Base-by-base conservation (phyloP, 2,329 filamentous ascomycete genomes). In the Parascedosporium putredinis region DNA sequence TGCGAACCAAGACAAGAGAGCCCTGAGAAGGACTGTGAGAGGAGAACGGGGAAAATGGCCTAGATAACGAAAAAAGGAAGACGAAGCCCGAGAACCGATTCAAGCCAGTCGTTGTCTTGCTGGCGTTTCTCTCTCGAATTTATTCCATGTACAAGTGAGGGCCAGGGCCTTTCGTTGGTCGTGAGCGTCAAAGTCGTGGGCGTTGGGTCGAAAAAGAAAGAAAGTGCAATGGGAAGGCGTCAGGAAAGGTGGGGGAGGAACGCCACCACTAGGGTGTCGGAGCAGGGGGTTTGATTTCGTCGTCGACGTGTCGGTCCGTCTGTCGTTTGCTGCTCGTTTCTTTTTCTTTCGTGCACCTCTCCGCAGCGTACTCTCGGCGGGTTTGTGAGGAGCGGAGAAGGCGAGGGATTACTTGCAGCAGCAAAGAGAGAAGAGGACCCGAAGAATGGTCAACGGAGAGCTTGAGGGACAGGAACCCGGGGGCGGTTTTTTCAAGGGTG, bases 101-200 rank as follows among this genome's bases (percentile, higher is more conserved):
- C 29, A 16, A 31, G 18, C 47, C 23, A 42, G 23, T 49, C 33
- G 38, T 22, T 49, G 42, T 34, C 29, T 47, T 47, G 50, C 38
- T 47, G 31, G 33, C 20, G 31, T 25, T 27, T 36, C 38, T 9
- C 38, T 34, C 34, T 6, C n/a, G n/a, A n/a, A n/a, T n/a, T n/a
- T n/a, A n/a, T n/a, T n/a, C n/a, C n/a, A n/a, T n/a, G n/a, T n/a
- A n/a, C n/a, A n/a, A n/a, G 34, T 38, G 16, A 18, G 16, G 23
- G 16, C 44, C 24, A 33, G 25, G 27, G 45, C 20, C n/a, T n/a
- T n/a, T 38, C 23, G 42, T 18, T 45, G 42, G 23, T 45, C 8
- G 42, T 23, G n/a, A n/a, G n/a, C n/a, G n/a, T n/a, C n/a, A n/a
- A n/a, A n/a, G n/a, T n/a, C n/a, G n/a, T n/a, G n/a, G n/a, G n/a